Base-by-base conservation (phyloP, 23 red algal species). In the Cyanidioschyzon merolae region DNA sequence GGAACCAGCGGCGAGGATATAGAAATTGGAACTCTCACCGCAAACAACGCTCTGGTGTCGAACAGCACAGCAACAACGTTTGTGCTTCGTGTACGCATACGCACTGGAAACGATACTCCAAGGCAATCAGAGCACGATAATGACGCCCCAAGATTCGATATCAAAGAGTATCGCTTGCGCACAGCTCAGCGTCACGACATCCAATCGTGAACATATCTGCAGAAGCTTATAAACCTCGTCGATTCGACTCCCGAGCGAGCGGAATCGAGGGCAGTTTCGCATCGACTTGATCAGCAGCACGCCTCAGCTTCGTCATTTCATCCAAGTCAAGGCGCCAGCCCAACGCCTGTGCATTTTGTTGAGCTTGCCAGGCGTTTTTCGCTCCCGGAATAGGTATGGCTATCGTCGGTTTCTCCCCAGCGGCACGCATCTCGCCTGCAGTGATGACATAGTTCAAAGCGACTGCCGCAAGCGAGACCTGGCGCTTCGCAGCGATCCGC, bases 381-480 rank as follows among this genome's bases (percentile, higher is more conserved):
- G 78, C 78, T 21, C 40, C 67, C 31, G 63, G 51, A 36, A 81
- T 25, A 1, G 45, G 40, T 29, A 50, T 25, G 18, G 75, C 83
- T 18, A 80, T 40, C 29, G 32, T 39, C 67, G 41, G 25, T 25
- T 18, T 29, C 30, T 67, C 78, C 18, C 34, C 75, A 1, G 74
- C 25, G 25, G 34, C 58, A 26, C 58, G 41, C 12, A 50, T 37
- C 17, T 39, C 38, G 75, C 83, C 83, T 21, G 80, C 39, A 12
- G 58, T 37, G 30, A 85, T n/a, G 34, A 85, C 12, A 38, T 75
- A 85, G 34, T 85, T 85, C 2, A 85, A 17, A 1, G 83, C 83
- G 1, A 85, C 83, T 21, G 80, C 76, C 0, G 83, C 83, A 29
- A 57, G 17, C n/a, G 29, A 31, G 67, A 38, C 59, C 24, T 80